These are phyloP conservation scores for Tuctoria greenei DNA, from an alignment of 176 grass and related monocot genomes.

Conservation along the genomic window DNA sequence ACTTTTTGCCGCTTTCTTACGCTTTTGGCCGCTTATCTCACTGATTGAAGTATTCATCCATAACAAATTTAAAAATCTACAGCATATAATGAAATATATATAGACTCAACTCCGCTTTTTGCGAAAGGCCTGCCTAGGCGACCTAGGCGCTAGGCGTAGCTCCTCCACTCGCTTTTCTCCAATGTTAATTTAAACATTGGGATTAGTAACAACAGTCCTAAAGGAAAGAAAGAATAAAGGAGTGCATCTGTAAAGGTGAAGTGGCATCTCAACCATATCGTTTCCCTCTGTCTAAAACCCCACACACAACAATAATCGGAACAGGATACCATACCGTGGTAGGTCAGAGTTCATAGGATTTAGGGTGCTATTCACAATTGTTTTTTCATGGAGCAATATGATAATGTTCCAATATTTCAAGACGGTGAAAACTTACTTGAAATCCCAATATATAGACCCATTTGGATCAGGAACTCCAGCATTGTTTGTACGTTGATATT, in stretches of 20 bases:
- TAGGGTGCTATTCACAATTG: slow-evolving; percentile 4
- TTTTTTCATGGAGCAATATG: neutral
- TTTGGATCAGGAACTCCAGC: slow-evolving; percentile 88
- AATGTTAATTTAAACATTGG: too few relatives aligned
- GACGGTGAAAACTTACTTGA: slow-evolving; percentile 69
- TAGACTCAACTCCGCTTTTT: too few relatives aligned
- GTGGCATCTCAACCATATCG: neutral
- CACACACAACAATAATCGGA: neutral
- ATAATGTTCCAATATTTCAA: slow-evolving; percentile 5
- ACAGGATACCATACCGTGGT: neutral
- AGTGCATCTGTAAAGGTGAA: neutral
- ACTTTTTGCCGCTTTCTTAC: too few relatives aligned
- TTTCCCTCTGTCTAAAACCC: neutral
- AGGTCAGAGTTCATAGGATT: slow-evolving; percentile 14
- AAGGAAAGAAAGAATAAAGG: too few relatives aligned
- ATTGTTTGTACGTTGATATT: slow-evolving; percentile 93
- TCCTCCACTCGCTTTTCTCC: too few relatives aligned
- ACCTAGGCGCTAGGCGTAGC: too few relatives aligned
- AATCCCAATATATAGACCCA: slow-evolving; percentile 92
- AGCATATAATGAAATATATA: too few relatives aligned
- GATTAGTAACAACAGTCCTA: too few relatives aligned
- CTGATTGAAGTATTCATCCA: too few relatives aligned
- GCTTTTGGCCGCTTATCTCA: too few relatives aligned
- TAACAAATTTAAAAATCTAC: too few relatives aligned
- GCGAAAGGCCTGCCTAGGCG: too few relatives aligned